These are phyloP conservation scores for Sanghuangporus weigelae DNA, from an alignment of 1,284 basidiomycete species.

Conservation along the genomic window DNA sequence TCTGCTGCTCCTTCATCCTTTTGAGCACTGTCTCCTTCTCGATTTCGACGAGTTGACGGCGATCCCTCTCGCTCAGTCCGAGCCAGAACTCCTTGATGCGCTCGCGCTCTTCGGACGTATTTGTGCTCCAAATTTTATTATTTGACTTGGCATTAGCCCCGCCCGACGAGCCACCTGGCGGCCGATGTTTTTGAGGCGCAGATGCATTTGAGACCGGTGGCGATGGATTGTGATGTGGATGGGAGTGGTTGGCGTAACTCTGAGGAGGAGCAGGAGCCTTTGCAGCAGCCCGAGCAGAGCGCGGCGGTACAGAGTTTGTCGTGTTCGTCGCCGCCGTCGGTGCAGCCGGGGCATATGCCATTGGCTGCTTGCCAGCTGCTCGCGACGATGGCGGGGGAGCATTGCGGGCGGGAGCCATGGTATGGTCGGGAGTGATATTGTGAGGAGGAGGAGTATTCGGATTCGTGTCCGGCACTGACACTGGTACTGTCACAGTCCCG, in stretches of 20 bases:
- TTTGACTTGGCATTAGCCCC: conserved; percentile 39
- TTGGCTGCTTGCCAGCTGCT: conserved; percentile 21
- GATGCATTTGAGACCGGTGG: conserved; percentile 63
- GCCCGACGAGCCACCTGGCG: conserved; percentile 32
- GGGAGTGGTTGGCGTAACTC: conserved; percentile 44
- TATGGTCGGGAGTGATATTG: conserved; percentile 25
- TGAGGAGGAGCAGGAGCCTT: conserved; percentile 59
- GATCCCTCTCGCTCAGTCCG: conserved; percentile 81
- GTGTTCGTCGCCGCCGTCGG: conserved; percentile 29
- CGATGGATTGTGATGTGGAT: conserved; percentile 61
- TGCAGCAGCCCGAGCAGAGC: conserved; percentile 57
- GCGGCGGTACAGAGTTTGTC: conserved; percentile 27
- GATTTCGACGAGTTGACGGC: conserved; percentile 86
- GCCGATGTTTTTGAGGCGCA: conserved; percentile 41
- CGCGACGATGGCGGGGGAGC: conserved; percentile 21
- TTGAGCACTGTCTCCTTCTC: conserved; percentile 96
- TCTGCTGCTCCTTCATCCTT: conserved; percentile 99
- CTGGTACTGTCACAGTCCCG: conserved; percentile 28
- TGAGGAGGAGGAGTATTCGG: background rate
- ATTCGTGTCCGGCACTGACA: background rate
- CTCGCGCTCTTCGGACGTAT: conserved; percentile 87
- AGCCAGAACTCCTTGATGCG: conserved; percentile 98
- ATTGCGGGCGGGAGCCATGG: conserved; percentile 38
- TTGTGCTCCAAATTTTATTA: conserved; percentile 86
- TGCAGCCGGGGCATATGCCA: conserved; percentile 30